phyloP scores from a whole-genome alignment of 805 yeast genomes.

The Cyberlindnera veronae region DNA sequence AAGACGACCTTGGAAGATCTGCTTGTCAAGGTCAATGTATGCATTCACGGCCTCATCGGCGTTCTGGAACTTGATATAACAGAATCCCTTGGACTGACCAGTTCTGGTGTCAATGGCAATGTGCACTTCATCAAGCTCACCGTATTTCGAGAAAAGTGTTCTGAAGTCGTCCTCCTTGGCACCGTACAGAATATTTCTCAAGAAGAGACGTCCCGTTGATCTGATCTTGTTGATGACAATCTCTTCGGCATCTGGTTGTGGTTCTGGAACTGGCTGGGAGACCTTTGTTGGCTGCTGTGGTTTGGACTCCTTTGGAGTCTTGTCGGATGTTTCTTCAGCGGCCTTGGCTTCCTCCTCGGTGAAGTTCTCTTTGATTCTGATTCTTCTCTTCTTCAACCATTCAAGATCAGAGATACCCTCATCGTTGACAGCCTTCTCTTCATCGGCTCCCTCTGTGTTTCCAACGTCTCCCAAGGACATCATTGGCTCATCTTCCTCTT shows the following conservation, averaged over 20 bases:
- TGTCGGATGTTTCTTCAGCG: constrained; percentile 13
- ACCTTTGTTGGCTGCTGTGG: constrained; percentile 12
- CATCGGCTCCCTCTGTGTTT: constrained; percentile 27
- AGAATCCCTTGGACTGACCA: constrained; percentile 89
- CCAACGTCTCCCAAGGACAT: constrained; percentile 37
- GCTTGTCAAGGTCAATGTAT: constrained; percentile 70
- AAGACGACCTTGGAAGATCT: constrained; percentile 90
- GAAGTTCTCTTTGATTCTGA: constrained; percentile 57
- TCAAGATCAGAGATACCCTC: constrained; percentile 70
- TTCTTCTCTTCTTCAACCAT: constrained; percentile 78
- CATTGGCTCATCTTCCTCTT: constrained; percentile 49
- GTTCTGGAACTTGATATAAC: constrained; percentile 70
- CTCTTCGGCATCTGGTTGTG: constrained; percentile 35
- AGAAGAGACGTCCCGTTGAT: constrained; percentile 76
- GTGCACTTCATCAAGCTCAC: constrained; percentile 83
- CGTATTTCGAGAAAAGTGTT: constrained; percentile 61
- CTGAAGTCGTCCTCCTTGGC: constrained; percentile 78
- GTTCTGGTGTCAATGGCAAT: constrained; percentile 88
- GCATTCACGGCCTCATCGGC: constrained; percentile 76
- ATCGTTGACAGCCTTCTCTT: constrained; percentile 32
- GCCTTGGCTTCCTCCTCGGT: constrained; percentile 12
- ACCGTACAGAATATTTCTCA: constrained; percentile 79
- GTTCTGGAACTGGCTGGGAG: constrained; percentile 26
- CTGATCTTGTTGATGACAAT: constrained; percentile 47
- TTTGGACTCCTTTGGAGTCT: constrained; percentile 12